Conservation (phyloP, 768 basidiomycete genomes). For the Tephrocybe sp. region DNA sequence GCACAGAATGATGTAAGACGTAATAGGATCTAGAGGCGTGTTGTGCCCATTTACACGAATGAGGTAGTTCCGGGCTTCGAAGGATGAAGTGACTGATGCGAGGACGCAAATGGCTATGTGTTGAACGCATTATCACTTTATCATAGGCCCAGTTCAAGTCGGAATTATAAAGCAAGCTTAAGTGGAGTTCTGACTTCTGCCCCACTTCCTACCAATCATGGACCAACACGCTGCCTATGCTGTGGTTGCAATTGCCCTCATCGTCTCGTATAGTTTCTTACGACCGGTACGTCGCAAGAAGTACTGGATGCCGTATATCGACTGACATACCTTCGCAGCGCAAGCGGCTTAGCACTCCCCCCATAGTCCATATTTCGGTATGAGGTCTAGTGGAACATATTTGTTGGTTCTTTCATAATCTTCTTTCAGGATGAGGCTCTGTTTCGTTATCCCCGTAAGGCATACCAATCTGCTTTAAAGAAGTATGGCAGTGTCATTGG, state of each 20-base stretch:
- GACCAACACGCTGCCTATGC: neutral
- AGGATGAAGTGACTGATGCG: too few species aligned
- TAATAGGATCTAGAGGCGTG: too few species aligned
- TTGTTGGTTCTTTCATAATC: neutral
- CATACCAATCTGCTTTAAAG: constrained; percentile 5
- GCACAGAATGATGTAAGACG: too few species aligned
- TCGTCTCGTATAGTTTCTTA: neutral
- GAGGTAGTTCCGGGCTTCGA: too few species aligned
- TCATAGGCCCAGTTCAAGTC: neutral
- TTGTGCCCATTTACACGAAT: too few species aligned
- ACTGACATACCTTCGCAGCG: neutral
- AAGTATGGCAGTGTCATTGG: constrained; percentile 6
- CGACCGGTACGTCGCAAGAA: neutral
- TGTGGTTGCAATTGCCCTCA: neutral
- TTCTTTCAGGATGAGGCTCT: constrained; percentile 4
- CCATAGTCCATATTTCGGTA: constrained; percentile 7
- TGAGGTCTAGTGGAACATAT: neutral
- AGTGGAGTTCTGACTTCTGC: neutral
- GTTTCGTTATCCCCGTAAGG: constrained; percentile 5
- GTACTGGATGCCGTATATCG: neutral
- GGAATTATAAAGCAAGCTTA: neutral
- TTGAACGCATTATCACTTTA: too few species aligned
- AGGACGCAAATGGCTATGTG: too few species aligned
- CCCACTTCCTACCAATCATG: neutral
- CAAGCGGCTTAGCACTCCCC: constrained; percentile 6